phyloP scores from a whole-genome alignment of 2,329 filamentous ascomycete species.

The Talaromyces atroroseus region DNA sequence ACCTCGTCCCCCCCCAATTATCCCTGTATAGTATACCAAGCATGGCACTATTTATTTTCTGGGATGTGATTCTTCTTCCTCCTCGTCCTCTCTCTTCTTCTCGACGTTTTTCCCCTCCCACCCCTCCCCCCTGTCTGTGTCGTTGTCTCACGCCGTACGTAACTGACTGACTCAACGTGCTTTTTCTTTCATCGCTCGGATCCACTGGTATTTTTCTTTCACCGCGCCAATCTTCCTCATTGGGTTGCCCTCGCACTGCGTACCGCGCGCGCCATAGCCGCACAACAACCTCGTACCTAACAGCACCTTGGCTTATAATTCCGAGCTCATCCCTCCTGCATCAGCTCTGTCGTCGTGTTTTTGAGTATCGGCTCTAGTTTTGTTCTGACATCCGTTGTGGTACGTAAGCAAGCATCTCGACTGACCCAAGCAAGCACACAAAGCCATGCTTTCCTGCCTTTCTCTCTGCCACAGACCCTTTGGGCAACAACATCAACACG shows the following conservation, averaged over 20 bases:
- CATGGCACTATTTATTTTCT: background rate
- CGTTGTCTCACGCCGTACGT: no score
- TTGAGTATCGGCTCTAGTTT: background rate
- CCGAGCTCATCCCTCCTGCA: background rate
- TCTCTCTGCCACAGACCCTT: background rate
- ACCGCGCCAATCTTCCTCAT: conserved; percentile 11
- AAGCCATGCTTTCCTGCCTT: background rate
- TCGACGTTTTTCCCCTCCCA: background rate
- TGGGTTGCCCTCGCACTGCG: conserved; percentile 6
- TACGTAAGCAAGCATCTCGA: background rate
- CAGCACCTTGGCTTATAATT: background rate
- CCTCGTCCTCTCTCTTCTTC: background rate
- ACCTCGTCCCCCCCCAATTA: background rate
- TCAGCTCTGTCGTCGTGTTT: background rate
- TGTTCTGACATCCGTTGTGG: background rate
- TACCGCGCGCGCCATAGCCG: conserved; percentile 11
- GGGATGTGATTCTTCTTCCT: background rate
- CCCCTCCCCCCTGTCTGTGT: background rate
- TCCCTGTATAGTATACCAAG: background rate
- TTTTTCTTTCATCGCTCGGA: conserved; percentile 2
- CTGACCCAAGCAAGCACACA: background rate
- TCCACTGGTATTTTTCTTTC: conserved; percentile 10
- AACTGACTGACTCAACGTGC: background rate
- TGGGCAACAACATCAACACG: background rate
- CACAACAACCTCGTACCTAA: conserved; percentile 1